phyloP scores from a whole-genome alignment of 441 rosid genomes.

The Theobroma grandiflorum region DNA sequence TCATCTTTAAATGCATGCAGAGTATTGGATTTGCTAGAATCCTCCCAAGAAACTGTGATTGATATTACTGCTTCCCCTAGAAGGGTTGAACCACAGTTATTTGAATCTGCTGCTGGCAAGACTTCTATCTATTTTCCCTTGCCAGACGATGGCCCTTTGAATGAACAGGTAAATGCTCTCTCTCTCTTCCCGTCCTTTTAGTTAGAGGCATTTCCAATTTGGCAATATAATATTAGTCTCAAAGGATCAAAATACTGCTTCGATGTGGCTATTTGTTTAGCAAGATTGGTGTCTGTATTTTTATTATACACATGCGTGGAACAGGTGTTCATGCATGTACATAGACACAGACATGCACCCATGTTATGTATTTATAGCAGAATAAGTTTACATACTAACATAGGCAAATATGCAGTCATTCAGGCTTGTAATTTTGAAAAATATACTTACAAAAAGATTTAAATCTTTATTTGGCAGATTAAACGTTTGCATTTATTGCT shows the following conservation, averaged over 20 bases:
- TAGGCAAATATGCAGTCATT: not conserved
- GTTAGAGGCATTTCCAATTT: not conserved
- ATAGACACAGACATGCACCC: not conserved
- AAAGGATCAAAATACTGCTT: constrained; percentile 3
- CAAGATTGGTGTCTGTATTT: not conserved
- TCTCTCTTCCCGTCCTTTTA: not conserved
- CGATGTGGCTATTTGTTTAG: not conserved
- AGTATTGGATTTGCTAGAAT: constrained; percentile 55
- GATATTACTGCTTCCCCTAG: constrained; percentile 51
- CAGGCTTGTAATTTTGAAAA: constrained; percentile 6
- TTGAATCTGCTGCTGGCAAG: constrained; percentile 61
- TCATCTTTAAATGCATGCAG: constrained; percentile 48
- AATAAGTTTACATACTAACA: not conserved
- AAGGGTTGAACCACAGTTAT: constrained; percentile 73
- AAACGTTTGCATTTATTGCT: constrained; percentile 82
- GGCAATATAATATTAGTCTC: constrained; percentile 7
- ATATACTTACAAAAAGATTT: constrained; percentile 33
- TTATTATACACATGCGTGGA: not conserved
- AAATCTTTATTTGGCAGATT: constrained; percentile 60
- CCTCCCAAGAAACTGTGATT: constrained; percentile 46
- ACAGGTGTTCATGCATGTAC: not conserved
- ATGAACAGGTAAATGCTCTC: constrained; percentile 58
- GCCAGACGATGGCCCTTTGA: constrained; percentile 69
- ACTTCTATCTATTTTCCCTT: constrained; percentile 82
- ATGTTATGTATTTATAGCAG: not conserved